These are phyloP conservation scores for Stygiomarasmius scandens DNA, from an alignment of 1,284 basidiomycete genomes.

Conservation along the genomic window DNA sequence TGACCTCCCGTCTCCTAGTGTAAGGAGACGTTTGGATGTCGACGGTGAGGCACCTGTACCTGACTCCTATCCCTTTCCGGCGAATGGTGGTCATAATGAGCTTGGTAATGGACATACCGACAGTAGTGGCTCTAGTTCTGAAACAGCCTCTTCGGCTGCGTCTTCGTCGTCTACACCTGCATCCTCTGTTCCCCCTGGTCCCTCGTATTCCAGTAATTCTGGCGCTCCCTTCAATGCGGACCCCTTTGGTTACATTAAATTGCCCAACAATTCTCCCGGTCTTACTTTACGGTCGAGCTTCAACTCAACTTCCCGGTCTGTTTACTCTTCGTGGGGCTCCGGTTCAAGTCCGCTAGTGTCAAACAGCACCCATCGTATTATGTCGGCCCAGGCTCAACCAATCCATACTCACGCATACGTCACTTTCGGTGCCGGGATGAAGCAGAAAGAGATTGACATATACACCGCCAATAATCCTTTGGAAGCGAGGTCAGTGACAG, in stretches of 20 bases:
- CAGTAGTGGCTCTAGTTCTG: neutral
- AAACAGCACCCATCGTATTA: slow-evolving; percentile 37
- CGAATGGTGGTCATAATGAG: neutral
- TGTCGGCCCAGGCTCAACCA: slow-evolving; percentile 51
- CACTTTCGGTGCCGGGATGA: slow-evolving; percentile 81
- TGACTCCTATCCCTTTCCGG: neutral
- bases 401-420: slow-evolving; percentile 73
- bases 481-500: slow-evolving; percentile 53
- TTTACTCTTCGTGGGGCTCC: slow-evolving; percentile 35
- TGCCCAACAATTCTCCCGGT: slow-evolving; percentile 28
- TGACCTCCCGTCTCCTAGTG: slow-evolving; percentile 42
- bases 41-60: neutral
- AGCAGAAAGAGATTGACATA: slow-evolving; percentile 82
- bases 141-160: neutral
- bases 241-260: slow-evolving; percentile 59
- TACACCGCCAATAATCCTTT: slow-evolving; percentile 74
- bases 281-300: slow-evolving; percentile 33
- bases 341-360: slow-evolving; percentile 34
- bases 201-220: slow-evolving; percentile 7
- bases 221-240: slow-evolving; percentile 29
- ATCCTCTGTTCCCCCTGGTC: slow-evolving; percentile 7
- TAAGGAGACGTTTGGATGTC: slow-evolving; percentile 45
- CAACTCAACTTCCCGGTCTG: slow-evolving; percentile 31
- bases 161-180: neutral
- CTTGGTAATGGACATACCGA: neutral